Percentiles rank a stretch among this genome's conserved stretches.
These are phyloP conservation scores for Citrus sinensis DNA, from an alignment of 345 rosid species.

Conservation along the genomic window DVS_A1.0 CM039166.1:8757001-8757500, in stretches of 20 bases:
- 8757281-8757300: constrained; percentile 95
- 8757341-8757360: constrained; percentile 92
- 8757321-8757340: constrained; percentile 98
- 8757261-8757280: constrained; percentile 94
- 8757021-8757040: constrained; percentile 93
- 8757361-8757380: constrained; percentile 69
- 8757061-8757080: constrained; percentile 89
- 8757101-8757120: constrained; percentile 88
- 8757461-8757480: not conserved
- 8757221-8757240: constrained; percentile 35
- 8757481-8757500: constrained; percentile 20
- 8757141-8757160: constrained; percentile 92
- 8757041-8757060: constrained; percentile 96
- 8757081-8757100: constrained; percentile 91
- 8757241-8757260: constrained; percentile 96
- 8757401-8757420: constrained; percentile 85
- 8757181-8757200: not conserved
- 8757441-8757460: constrained; percentile 23
- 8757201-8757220: not conserved
- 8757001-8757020: constrained; percentile 95
- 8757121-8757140: constrained; percentile 96
- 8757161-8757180: not conserved
- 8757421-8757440: constrained; percentile 94
- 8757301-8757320: constrained; percentile 94
- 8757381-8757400: constrained; percentile 76